phyloP scores from a whole-genome alignment of 164 flowering plant genomes.

The Amborella trichopoda region DNA sequence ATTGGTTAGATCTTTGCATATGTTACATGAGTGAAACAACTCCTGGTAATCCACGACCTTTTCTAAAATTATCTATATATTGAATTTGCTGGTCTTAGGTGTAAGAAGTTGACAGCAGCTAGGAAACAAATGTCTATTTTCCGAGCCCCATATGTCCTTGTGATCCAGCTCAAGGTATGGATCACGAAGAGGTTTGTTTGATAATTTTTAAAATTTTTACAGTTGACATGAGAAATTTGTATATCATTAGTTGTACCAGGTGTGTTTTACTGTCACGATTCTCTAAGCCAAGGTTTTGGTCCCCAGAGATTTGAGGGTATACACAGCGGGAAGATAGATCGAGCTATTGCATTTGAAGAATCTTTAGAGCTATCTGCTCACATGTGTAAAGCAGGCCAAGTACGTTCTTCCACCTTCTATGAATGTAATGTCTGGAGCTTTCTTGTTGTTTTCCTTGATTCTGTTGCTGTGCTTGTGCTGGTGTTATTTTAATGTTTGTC shows the following conservation, averaged over 20 bases:
- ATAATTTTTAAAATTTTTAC: not conserved
- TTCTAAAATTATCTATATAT: no score
- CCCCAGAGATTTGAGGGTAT: constrained; percentile 85
- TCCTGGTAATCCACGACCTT: no score
- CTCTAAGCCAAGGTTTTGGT: constrained; percentile 2
- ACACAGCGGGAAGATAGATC: constrained; percentile 77
- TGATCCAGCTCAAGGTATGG: constrained; percentile 86
- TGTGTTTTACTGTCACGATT: not conserved
- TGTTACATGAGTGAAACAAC: no score
- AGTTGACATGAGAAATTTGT: not conserved
- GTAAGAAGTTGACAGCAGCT: constrained; percentile 79
- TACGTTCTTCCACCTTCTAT: no score
- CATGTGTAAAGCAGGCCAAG: constrained; percentile 87
- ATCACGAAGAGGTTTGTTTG: not conserved
- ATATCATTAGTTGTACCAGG: no score
- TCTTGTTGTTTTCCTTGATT: no score
- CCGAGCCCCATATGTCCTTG: constrained; percentile 92
- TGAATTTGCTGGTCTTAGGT: no score
- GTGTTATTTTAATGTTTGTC: no score
- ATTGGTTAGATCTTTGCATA: no score
- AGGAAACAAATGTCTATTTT: constrained; percentile 87
- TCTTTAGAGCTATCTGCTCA: constrained; percentile 65
- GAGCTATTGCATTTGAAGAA: constrained; percentile 71
- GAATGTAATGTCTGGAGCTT: no score
- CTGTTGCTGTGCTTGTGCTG: no score